Evolutionary conservation across 352 stramenopile genomes (phyloP).

Genomic region (Pythium insidiosum): DNA sequence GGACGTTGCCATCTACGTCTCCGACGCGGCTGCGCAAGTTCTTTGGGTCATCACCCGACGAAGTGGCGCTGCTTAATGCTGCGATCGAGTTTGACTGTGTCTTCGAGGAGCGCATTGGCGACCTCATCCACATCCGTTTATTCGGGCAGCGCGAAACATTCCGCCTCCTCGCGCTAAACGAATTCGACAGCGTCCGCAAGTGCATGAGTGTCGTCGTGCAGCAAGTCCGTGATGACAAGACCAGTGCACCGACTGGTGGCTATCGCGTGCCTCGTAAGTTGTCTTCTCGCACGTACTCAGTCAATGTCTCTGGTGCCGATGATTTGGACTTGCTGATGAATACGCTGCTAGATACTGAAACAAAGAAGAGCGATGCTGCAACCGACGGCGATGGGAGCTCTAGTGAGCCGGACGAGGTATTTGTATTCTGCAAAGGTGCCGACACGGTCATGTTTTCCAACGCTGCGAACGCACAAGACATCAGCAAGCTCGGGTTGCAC

Average conservation of each 20-base stretch:
- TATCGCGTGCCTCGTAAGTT: too few relatives aligned
- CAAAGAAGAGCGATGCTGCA: conserved; percentile 7
- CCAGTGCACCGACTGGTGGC: background rate
- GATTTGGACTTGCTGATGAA: background rate
- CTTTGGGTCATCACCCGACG: conserved; percentile 76
- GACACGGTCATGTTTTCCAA: conserved; percentile 88
- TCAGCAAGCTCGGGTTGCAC: conserved; percentile 68
- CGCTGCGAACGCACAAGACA: conserved; percentile 54
- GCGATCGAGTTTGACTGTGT: conserved; percentile 76
- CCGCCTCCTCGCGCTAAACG: conserved; percentile 70
- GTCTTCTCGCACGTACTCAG: too few relatives aligned
- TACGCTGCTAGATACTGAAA: conserved; percentile 10
- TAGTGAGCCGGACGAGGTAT: conserved; percentile 42
- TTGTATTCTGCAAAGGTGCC: conserved; percentile 84
- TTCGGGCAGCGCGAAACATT: conserved; percentile 74
- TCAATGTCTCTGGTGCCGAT: background rate
- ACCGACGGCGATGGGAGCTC: background rate
- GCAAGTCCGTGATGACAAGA: conserved; percentile 19
- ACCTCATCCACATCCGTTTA: conserved; percentile 69
- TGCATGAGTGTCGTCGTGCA: conserved; percentile 83
- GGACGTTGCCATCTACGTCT: too few relatives aligned
- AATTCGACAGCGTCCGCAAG: conserved; percentile 83
- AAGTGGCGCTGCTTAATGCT: conserved; percentile 72
- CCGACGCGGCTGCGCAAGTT: conserved; percentile 56
- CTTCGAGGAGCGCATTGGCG: conserved; percentile 61